Evolutionary conservation across 129 eudicot species (phyloP).

Genomic region (Cynara cardunculus): DNA sequence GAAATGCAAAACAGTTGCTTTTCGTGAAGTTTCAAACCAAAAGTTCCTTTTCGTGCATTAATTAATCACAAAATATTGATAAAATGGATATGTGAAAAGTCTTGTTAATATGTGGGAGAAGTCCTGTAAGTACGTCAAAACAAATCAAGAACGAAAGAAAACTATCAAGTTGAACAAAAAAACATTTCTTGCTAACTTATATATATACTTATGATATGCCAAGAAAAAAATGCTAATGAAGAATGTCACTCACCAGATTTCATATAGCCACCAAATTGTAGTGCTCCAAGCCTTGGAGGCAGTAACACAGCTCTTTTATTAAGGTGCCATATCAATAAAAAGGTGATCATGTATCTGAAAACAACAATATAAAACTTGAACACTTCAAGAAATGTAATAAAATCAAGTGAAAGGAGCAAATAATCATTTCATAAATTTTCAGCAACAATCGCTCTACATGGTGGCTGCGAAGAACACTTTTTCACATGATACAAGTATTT

Average conservation of each 20-base stretch:
- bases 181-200: no score
- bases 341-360: constrained; percentile 68
- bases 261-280: constrained; percentile 79
- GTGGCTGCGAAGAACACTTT: not conserved
- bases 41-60: not conserved
- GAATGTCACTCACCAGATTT: constrained; percentile 68
- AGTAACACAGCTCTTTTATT: constrained; percentile 67
- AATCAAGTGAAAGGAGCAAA: not conserved
- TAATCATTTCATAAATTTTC: not conserved
- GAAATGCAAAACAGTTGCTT: not conserved
- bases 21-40: not conserved
- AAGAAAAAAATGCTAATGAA: no score
- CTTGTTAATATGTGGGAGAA: not conserved
- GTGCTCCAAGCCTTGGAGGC: constrained; percentile 73
- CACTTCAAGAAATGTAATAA: not conserved
- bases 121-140: no score
- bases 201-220: no score
- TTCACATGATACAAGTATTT: not conserved
- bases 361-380: not conserved
- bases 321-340: constrained; percentile 74
- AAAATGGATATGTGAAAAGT: not conserved
- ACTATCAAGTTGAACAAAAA: not conserved
- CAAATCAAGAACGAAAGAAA: no score
- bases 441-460: not conserved
- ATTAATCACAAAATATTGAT: not conserved